These are phyloP conservation scores for Calonectria pseudoreteaudii DNA, from an alignment of 2,329 filamentous ascomycete species.

Conservation along the genomic window DNA sequence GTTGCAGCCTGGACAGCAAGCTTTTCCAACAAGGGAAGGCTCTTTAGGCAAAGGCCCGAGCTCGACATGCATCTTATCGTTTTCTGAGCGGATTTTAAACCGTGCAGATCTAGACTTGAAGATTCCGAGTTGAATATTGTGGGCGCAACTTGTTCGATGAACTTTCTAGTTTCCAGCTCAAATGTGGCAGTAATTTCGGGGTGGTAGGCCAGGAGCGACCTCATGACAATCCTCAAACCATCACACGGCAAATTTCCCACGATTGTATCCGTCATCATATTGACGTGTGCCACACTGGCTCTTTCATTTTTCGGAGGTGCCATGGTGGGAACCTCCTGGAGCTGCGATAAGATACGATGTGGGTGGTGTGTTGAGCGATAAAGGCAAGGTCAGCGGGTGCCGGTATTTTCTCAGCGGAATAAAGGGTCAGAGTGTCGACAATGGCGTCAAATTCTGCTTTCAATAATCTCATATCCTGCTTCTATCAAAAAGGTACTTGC, in stretches of 20 bases:
- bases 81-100: constrained; percentile 29
- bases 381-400: not conserved
- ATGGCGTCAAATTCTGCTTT: not conserved
- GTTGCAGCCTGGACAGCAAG: constrained; percentile 21
- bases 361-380: not conserved
- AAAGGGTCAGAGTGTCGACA: not conserved
- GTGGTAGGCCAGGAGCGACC: constrained; percentile 15
- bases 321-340: not conserved
- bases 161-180: constrained; percentile 18
- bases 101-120: constrained; percentile 29
- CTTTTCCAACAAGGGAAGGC: constrained; percentile 28
- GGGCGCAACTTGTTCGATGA: not conserved
- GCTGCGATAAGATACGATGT: not conserved
- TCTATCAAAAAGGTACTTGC: not conserved
- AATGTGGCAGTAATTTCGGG: constrained; percentile 16
- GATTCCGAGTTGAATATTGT: not conserved
- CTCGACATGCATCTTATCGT: constrained; percentile 42
- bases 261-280: constrained; percentile 60
- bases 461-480: not conserved
- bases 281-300: constrained; percentile 53
- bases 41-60: constrained; percentile 36
- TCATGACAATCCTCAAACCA: constrained; percentile 52
- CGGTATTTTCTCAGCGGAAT: too few relatives aligned
- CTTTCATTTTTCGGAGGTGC: constrained; percentile 8
- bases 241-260: constrained; percentile 55